Evolutionary conservation across 2,329 filamentous ascomycete genomes (phyloP).

Genomic region (Raffaelea albimanens): DNA sequence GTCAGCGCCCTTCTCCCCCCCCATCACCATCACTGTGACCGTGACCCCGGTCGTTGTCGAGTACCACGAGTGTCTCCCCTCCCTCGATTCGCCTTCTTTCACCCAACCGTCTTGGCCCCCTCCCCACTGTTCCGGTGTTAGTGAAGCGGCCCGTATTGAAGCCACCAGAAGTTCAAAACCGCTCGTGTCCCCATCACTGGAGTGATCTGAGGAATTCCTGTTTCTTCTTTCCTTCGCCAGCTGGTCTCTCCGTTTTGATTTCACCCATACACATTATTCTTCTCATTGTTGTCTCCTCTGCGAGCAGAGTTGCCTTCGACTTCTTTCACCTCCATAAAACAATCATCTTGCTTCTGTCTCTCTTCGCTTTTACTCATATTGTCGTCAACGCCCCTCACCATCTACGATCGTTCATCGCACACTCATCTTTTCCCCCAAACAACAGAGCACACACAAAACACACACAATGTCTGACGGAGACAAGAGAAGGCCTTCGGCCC

Average conservation of each 20-base stretch:
- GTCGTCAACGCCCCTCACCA: neutral
- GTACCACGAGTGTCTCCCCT: slow-evolving; percentile 22
- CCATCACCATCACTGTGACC: slow-evolving; percentile 25
- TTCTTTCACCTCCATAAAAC: slow-evolving; percentile 23
- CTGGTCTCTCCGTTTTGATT: slow-evolving; percentile 41
- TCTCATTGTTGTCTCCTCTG: slow-evolving; percentile 22
- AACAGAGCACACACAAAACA: neutral
- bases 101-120: neutral
- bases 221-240: slow-evolving; percentile 34
- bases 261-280: slow-evolving; percentile 17
- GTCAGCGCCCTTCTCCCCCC: slow-evolving; percentile 14
- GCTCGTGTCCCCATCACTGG: slow-evolving; percentile 29
- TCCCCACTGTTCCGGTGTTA: neutral
- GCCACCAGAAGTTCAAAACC: slow-evolving; percentile 42
- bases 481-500: slow-evolving; percentile 46
- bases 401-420: neutral
- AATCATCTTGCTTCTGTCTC: slow-evolving; percentile 14
- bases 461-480: slow-evolving; percentile 32
- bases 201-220: slow-evolving; percentile 16
- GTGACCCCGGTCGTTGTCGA: slow-evolving; percentile 25
- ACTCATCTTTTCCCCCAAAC: slow-evolving; percentile 11
- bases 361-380: neutral
- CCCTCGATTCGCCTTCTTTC: slow-evolving; percentile 19
- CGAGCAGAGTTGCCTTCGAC: slow-evolving; percentile 25
- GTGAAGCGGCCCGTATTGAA: neutral